Base-by-base conservation (phyloP, 2,329 filamentous ascomycete species). In the Calonectria crousiana region DNA sequence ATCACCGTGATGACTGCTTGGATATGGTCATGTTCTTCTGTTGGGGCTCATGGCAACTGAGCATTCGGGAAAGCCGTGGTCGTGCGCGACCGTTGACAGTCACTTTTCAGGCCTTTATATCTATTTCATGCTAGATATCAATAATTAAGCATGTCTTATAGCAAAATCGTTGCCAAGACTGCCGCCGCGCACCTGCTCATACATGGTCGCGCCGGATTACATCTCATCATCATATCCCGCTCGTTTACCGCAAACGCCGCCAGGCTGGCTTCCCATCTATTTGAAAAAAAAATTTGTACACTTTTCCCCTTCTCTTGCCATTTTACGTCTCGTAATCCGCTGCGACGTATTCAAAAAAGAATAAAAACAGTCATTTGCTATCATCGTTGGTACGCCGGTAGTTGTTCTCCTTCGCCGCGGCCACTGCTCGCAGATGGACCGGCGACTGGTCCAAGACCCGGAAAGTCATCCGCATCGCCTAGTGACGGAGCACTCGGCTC, bases 401-500 rank as follows among this genome's bases (percentile, higher is more conserved):
- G 74, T 65, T 86, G 85, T 71, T 86, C 85, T 53, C 76, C 79
- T 26, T 79, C 72, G 6, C 62, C 53, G 34, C 71, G 73, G 44
- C 73, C 73, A 18, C 72, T 64, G 32, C 51, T 70, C 14, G 73
- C 16, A 30, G 82, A 81, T 20, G 82, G 79, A 14, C 79, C 79
- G 10, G 79, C 77, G 2, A 74, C 78, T 8, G 78, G 78, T 9
- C 78, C 81, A 38, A 84, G 82, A 23, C 77, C 81, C 11, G 78
- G 74, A 78, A 89, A 87, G 74, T 90, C 87, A 76, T 90, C 88
- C 70, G 92, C 88, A 58, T 92, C 88, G 44, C 85, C 83, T n/a
- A 93, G 84, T 32, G 88, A 83, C 5, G 92, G 92, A 6, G 92
- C 92, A 58, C 70, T 75, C 20, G 73, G 73, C n/a, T 87, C 86